Evolutionary conservation across 768 basidiomycete genomes (phyloP).

Genomic region (Pholiota conissans): DNA sequence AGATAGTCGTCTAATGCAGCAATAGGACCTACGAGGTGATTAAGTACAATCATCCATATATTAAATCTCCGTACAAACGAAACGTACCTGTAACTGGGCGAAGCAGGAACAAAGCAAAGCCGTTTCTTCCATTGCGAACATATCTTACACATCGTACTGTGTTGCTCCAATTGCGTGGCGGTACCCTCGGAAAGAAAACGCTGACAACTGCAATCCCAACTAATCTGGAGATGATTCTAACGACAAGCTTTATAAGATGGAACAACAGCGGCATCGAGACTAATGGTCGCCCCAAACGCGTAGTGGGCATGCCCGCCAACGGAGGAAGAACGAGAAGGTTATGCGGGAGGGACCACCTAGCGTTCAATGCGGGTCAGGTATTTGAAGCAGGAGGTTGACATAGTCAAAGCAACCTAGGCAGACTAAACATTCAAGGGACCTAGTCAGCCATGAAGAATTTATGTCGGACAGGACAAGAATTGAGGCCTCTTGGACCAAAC

Average conservation of each 20-base stretch:
- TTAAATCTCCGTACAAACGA: neutral
- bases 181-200: slow-evolving; percentile 9
- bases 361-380: neutral
- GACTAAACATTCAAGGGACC: neutral
- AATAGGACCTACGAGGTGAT: neutral
- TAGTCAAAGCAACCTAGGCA: neutral
- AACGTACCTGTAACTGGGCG: neutral
- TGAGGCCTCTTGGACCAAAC: neutral
- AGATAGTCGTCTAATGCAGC: neutral
- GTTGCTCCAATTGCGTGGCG: slow-evolving; percentile 12
- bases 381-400: slow-evolving; percentile 1
- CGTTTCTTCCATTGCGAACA: neutral
- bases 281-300: neutral
- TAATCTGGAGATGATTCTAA: slow-evolving; percentile 1
- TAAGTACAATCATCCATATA: neutral
- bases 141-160: neutral
- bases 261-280: slow-evolving; percentile 1
- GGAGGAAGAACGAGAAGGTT: neutral
- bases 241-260: neutral
- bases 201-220: slow-evolving; percentile 6
- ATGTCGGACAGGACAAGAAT: neutral
- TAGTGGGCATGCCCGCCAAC: neutral
- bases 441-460: slow-evolving; percentile 1
- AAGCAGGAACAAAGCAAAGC: neutral
- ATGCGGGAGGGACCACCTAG: neutral